Evolutionary conservation across 2,329 filamentous ascomycete genomes (phyloP).

Genomic region (Fusarium albosuccineum): DNA sequence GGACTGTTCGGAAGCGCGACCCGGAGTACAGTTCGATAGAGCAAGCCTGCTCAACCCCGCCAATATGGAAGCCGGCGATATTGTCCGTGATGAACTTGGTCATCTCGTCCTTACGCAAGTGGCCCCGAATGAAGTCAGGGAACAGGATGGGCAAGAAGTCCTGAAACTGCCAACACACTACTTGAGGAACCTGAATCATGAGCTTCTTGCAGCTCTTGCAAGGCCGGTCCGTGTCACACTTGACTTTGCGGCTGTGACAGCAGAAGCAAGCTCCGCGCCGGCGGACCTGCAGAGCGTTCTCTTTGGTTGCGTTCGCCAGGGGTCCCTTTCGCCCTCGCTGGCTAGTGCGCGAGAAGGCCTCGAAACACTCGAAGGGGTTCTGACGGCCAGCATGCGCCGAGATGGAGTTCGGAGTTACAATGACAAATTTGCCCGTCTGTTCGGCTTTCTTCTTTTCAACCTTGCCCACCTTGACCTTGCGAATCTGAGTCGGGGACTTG

Average conservation of each 20-base stretch:
- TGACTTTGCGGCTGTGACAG: slow-evolving; percentile 71
- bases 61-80: slow-evolving; percentile 58
- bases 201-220: slow-evolving; percentile 70
- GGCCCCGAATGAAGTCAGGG: slow-evolving; percentile 63
- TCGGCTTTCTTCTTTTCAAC: slow-evolving; percentile 61
- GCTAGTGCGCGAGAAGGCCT: slow-evolving; percentile 62
- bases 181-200: slow-evolving; percentile 62
- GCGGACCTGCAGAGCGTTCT: slow-evolving; percentile 67
- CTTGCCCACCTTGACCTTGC: slow-evolving; percentile 59
- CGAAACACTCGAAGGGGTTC: slow-evolving; percentile 68
- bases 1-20: slow-evolving; percentile 56
- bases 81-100: slow-evolving; percentile 62
- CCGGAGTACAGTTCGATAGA: slow-evolving; percentile 65
- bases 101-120: slow-evolving; percentile 66
- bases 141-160: slow-evolving; percentile 67
- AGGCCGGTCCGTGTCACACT: slow-evolving; percentile 67
- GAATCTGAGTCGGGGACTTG: slow-evolving; percentile 52
- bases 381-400: slow-evolving; percentile 63
- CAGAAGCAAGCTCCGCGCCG: slow-evolving; percentile 70
- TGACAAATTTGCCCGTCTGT: slow-evolving; percentile 63
- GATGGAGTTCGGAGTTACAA: slow-evolving; percentile 67
- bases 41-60: slow-evolving; percentile 57
- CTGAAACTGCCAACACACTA: slow-evolving; percentile 71
- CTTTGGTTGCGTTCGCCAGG: slow-evolving; percentile 65
- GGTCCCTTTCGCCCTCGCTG: slow-evolving; percentile 70